phyloP scores from a whole-genome alignment of 1,284 basidiomycete species.

The Puccinia coronata region DNA sequence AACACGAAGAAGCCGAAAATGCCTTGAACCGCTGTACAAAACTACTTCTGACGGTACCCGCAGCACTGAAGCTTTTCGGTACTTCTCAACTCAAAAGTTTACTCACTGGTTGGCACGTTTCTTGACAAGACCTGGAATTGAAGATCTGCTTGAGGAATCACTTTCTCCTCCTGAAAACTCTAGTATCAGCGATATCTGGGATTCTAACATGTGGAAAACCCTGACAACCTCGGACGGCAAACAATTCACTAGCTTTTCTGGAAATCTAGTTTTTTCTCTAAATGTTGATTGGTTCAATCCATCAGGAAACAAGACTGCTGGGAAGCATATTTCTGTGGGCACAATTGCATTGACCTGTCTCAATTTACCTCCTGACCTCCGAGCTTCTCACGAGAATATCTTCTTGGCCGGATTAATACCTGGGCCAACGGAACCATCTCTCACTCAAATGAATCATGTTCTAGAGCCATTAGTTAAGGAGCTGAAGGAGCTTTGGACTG shows the following conservation, averaged over 20 bases:
- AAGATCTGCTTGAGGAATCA: conserved; percentile 8
- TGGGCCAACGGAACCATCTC: conserved; percentile 30
- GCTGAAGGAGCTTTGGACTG: not conserved
- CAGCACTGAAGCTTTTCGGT: not conserved
- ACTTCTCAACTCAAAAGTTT: conserved; percentile 14
- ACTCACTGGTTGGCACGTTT: not conserved
- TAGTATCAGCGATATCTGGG: not conserved
- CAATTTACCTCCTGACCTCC: conserved; percentile 12
- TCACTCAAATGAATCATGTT: conserved; percentile 52
- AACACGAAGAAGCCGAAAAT: conserved; percentile 8
- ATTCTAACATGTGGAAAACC: conserved; percentile 12
- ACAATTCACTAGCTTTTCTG: not conserved
- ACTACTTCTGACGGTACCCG: not conserved
- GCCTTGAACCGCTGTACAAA: conserved; percentile 9
- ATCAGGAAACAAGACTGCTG: conserved; percentile 29
- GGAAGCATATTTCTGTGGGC: conserved; percentile 25
- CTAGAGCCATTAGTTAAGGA: conserved; percentile 56
- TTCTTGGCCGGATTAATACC: conserved; percentile 42
- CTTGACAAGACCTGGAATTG: conserved; percentile 13
- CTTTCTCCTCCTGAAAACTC: not conserved
- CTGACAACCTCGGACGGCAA: not conserved
- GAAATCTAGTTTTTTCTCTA: conserved; percentile 12
- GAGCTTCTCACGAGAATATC: conserved; percentile 21
- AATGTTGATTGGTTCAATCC: conserved; percentile 48
- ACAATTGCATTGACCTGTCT: conserved; percentile 28